A percentile compares a stretch with the other conserved stretches of the same genome.
Conservation (phyloP, 441 rosid genomes). For the Oxalis stricta region DNA sequence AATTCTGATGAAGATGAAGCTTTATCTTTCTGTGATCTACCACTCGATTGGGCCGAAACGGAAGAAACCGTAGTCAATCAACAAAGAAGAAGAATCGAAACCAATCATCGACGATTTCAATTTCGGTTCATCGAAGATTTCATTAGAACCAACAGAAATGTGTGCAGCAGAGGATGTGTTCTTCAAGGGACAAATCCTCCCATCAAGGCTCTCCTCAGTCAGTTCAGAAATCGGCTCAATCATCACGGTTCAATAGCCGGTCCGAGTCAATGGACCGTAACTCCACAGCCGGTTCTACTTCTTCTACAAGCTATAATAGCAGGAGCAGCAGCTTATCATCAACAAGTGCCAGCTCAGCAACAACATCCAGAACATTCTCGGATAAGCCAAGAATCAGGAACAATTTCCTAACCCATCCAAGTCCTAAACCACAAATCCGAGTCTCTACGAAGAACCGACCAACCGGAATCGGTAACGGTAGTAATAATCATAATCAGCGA, state of each 20-base stretch:
- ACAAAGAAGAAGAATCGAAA: constrained; percentile 9
- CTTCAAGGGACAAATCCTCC: constrained; percentile 69
- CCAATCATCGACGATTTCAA: constrained; percentile 33
- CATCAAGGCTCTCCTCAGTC: constrained; percentile 51
- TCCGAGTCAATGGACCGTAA: constrained; percentile 48
- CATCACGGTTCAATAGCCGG: constrained; percentile 16
- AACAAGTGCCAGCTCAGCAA: constrained; percentile 12
- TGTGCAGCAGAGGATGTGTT: constrained; percentile 81
- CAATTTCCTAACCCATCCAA: constrained; percentile 41
- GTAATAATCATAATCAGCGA: constrained; percentile 31
- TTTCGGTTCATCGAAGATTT: constrained; percentile 34
- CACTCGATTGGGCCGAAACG: constrained; percentile 21
- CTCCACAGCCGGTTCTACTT: constrained; percentile 17
- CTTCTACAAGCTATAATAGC: constrained; percentile 38
- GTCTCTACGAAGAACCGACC: constrained; percentile 17
- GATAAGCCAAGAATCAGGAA: constrained; percentile 21
- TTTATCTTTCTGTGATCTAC: constrained; percentile 59
- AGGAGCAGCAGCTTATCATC: constrained; percentile 23
- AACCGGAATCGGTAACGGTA: constrained; percentile 14
- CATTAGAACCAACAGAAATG: constrained; percentile 40
- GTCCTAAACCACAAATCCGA: constrained; percentile 66
- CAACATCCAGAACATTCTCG: constrained; percentile 4
- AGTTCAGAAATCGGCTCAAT: constrained; percentile 28
- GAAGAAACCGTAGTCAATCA: constrained; percentile 5
- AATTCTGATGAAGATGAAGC: constrained; percentile 42